Base-by-base conservation (phyloP, 495 filamentous ascomycete genomes). In the Poronia punctata region DNA sequence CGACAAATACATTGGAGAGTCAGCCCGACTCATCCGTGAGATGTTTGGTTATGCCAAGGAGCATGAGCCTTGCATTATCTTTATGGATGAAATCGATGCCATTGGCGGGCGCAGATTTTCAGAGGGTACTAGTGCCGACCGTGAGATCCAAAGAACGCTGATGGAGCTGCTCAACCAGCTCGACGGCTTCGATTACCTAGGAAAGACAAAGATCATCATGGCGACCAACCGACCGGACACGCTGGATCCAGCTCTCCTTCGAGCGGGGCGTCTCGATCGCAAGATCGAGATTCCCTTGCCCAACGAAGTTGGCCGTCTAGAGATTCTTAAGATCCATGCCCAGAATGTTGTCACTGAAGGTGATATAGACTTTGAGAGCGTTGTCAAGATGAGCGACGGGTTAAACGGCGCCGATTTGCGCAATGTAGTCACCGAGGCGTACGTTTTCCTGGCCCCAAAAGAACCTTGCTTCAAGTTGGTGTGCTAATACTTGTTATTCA, bases 161-260 rank as follows among this genome's bases (percentile, higher is more conserved):
- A 99, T 99, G 93, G 93, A 99, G 59, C 75, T 99, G 20, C 83
- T 99, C 44, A 99, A 99, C 62, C 93, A 99, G 62, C 79, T 99
- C 31, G 93, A 99, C 62, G 93, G 93, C 40, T 99, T 99, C 70
- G 93, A 99, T 61, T 99, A 99, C 63, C 74, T 99, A 4, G 93
- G 93, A 41, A 94, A 96, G 75, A 99, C 93, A 16, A 99, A 99
- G 72, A 99, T 99, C 65, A 99, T 97, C 69, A 99, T 99, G 93
- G 93, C 93, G 19, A 99, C 93, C 23, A 99, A 99, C 71, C 77
- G 93, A 61, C 93, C 93, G 10, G 93, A 99, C 62, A 99, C 93
- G 2, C 78, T 99, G 14, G 93, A 99, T 59, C 93, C 93, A 7
- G 93, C 93, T 7, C 71, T 99, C 42, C 70, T 99, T 37, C 80